These are phyloP conservation scores for Apiotrichum montevideense DNA, from an alignment of 1,284 basidiomycete species.

Conservation along the genomic window DNA sequence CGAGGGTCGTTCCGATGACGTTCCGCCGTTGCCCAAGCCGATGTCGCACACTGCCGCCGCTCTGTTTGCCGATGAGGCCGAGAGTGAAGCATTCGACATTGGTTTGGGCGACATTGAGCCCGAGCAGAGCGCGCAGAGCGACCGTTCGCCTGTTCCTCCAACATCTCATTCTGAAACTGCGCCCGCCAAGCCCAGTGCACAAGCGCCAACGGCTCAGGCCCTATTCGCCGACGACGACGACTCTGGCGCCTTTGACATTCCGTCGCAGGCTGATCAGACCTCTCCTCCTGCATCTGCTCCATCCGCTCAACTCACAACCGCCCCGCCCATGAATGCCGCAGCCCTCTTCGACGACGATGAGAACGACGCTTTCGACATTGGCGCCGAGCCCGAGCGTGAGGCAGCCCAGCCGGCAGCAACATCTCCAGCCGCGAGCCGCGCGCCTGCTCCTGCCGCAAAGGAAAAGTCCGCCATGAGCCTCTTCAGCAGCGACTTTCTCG, in stretches of 20 bases:
- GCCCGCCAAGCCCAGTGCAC: not conserved
- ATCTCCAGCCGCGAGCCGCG: not conserved
- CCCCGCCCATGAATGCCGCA: not conserved
- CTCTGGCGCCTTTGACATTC: constrained; percentile 4
- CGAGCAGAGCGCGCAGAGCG: not conserved
- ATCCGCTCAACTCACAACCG: not conserved
- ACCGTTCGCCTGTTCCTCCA: not conserved
- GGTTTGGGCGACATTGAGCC: not conserved
- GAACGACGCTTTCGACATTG: constrained; percentile 10
- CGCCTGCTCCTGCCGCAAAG: not conserved
- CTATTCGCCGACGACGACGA: constrained; percentile 11
- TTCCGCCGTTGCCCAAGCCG: not conserved
- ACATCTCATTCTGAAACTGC: too few species aligned
- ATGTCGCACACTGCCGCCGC: constrained; percentile 7
- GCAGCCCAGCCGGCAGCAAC: not conserved
- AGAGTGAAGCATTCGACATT: constrained; percentile 6
- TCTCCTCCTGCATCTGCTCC: not conserved
- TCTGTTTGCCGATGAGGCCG: constrained; percentile 16
- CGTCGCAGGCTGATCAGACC: not conserved
- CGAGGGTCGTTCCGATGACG: not conserved
- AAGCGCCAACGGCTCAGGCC: not conserved
- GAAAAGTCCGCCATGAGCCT: constrained; percentile 10
- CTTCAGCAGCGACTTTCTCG: constrained; percentile 23
- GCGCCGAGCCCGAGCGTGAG: not conserved
- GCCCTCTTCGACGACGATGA: constrained; percentile 3